Conservation (phyloP, 2,329 filamentous ascomycete genomes). For the Coniochaeta sp. region DNA sequence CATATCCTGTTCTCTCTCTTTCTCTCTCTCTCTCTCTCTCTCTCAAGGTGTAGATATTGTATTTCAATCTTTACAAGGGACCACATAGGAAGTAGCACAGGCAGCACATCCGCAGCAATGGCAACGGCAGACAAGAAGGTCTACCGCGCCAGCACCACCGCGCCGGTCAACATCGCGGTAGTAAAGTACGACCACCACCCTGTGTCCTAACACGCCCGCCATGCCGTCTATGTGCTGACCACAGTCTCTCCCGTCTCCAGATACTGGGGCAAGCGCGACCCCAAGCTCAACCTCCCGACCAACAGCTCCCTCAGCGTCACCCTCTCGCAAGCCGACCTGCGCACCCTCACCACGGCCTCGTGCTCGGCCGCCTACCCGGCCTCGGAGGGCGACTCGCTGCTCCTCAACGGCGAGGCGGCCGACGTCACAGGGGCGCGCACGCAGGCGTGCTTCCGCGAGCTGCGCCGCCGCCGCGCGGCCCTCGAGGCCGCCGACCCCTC, state of each 20-base stretch:
- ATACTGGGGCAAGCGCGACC: slow-evolving; percentile 95
- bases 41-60: background rate
- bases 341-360: slow-evolving; percentile 91
- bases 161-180: slow-evolving; percentile 95
- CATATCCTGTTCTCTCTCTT: background rate
- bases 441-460: slow-evolving; percentile 87
- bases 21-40: too few relatives aligned
- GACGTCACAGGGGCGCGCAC: slow-evolving; percentile 83
- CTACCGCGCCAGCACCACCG: slow-evolving; percentile 90
- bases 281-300: slow-evolving; percentile 90
- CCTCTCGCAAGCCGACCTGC: slow-evolving; percentile 86
- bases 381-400: slow-evolving; percentile 58
- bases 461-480: slow-evolving; percentile 67
- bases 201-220: slow-evolving; percentile 11
- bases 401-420: slow-evolving; percentile 76
- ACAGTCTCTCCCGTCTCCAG: slow-evolving; percentile 18
- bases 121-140: slow-evolving; percentile 44
- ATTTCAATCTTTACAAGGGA: background rate
- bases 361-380: slow-evolving; percentile 65
- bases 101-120: slow-evolving; percentile 8
- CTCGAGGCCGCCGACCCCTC: slow-evolving; percentile 66
- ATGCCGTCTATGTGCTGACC: slow-evolving; percentile 4
- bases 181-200: slow-evolving; percentile 62
- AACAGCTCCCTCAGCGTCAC: slow-evolving; percentile 98
- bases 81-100: background rate